Evolutionary conservation across 768 basidiomycete species (phyloP).

Genomic region (Rickenella mellea): DNA sequence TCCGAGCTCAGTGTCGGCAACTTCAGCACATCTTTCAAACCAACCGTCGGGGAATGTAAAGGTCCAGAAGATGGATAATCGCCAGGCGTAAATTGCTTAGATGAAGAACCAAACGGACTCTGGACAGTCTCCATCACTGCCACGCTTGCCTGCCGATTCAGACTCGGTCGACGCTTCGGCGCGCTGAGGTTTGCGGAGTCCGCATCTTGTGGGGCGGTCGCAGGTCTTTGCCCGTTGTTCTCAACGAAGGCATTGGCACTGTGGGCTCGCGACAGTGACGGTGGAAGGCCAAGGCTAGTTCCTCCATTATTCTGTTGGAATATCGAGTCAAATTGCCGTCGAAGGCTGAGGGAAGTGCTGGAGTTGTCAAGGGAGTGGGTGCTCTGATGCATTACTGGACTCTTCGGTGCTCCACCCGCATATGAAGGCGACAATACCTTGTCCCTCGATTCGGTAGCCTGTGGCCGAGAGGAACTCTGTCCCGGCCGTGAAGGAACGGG

Average conservation of each 20-base stretch:
- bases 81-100: conserved; percentile 34
- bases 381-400: conserved; percentile 37
- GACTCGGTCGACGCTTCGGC: conserved; percentile 25
- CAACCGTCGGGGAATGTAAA: conserved; percentile 28
- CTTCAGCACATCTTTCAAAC: conserved; percentile 67
- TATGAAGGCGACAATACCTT: conserved; percentile 12
- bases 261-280: conserved; percentile 20
- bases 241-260: conserved; percentile 22
- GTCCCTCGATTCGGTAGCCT: conserved; percentile 1
- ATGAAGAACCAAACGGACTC: conserved; percentile 19
- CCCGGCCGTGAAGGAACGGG: conserved; percentile 19
- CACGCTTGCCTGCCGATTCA: conserved; percentile 42
- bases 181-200: no score
- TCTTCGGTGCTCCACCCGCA: background rate
- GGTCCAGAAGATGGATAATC: conserved; percentile 28
- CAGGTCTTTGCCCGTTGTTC: no score
- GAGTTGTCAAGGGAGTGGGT: conserved; percentile 42
- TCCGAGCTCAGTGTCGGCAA: conserved; percentile 62
- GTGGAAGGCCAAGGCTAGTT: no score
- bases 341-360: background rate
- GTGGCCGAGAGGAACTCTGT: conserved; percentile 7
- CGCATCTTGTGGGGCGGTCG: no score
- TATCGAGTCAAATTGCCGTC: no score
- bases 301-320: no score
- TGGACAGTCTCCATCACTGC: conserved; percentile 41